Base-by-base conservation (phyloP, 495 filamentous ascomycete species). In the Beverwykella pulmonaria region DNA sequence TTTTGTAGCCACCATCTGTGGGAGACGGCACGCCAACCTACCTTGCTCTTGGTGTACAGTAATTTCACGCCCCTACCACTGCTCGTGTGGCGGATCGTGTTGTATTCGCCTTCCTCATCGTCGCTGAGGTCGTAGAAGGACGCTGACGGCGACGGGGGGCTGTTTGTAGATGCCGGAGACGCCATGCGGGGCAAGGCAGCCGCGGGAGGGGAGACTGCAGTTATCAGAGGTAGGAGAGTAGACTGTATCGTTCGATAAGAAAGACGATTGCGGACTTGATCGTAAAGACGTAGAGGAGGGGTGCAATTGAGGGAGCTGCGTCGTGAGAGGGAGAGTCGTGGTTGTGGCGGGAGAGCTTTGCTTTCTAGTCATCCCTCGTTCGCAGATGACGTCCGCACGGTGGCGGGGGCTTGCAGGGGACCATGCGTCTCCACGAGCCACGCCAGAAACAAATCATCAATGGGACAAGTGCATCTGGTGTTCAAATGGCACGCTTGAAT, bases 51-150 rank as follows among this genome's bases (percentile, higher is more conserved):
- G 25, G 92, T 92, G 72, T 88, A 97, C 26, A 98, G 79, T n/a
- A 98, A 81, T 80, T 97, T 98, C 46, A 98, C 95, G 6, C 94
- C 93, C 63, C 87, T 85, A 1, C 90, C 88, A 1, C 89, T 86
- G 58, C 81, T 84, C 15, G 87, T 87, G 75, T 95, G 92, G 10
- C 92, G 91, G 76, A 98, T 94, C 23, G 93, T 98, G 74, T 93
- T 91, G 78, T 98, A 98, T 68, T 92, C 94, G 68, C 87, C 88
- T 77, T 98, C 95, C 50, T 96, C 92, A 66, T 96, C 92, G 78
- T 98, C 94, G 76, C 92, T 97, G 80, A 97, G 82, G 71, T 93
- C 94, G 83, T 97, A 98, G 82, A 92, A 96, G 66, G 92, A 96
- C 17, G 90, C 92, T 0, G 91, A 82, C 6, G 95, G 92, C 23